phyloP scores from a whole-genome alignment of 2,329 filamentous ascomycete genomes.

The Colletotrichum musicola region DNA sequence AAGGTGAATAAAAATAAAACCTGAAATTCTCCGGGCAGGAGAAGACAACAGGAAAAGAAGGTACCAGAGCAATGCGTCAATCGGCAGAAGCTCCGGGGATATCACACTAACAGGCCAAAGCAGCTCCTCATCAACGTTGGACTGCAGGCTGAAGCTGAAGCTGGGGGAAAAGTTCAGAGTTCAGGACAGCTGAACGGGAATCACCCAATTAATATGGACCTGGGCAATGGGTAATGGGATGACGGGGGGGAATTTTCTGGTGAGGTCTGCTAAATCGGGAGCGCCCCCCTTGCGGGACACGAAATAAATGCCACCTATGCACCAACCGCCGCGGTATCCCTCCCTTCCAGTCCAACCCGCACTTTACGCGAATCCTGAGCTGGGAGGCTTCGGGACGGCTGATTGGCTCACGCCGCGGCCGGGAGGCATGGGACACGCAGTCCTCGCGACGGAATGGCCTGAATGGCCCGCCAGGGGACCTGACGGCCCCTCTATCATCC shows the following conservation, averaged over 20 bases:
- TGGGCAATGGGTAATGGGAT: constrained; percentile 17
- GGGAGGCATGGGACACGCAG: constrained; percentile 27
- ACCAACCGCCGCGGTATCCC: constrained; percentile 37
- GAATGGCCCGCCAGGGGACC: constrained; percentile 15
- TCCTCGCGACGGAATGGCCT: constrained; percentile 32
- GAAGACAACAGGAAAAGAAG: constrained; percentile 15
- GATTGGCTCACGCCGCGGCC: constrained; percentile 16
- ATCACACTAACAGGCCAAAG: constrained; percentile 3
- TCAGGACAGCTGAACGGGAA: constrained; percentile 33
- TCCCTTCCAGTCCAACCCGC: constrained; percentile 32
- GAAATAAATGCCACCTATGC: constrained; percentile 41
- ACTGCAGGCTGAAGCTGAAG: constrained; percentile 13
- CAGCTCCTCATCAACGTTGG: constrained; percentile 31
- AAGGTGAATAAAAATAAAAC: constrained; percentile 14
- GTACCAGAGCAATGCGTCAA: constrained; percentile 17
- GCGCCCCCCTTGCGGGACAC: constrained; percentile 34
- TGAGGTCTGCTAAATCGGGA: constrained; percentile 35
- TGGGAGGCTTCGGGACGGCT: background rate
- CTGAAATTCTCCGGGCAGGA: constrained; percentile 17
- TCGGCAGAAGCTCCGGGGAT: constrained; percentile 7
- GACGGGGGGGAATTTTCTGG: constrained; percentile 36
- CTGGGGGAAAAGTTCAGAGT: background rate
- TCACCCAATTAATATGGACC: constrained; percentile 38
- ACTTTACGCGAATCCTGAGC: constrained; percentile 35
- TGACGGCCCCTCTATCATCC: constrained; percentile 17